Evolutionary conservation across 768 basidiomycete genomes (phyloP), one percentile per base, ranked within the genome.

Genomic region (Mycena albidolilacea): DNA sequence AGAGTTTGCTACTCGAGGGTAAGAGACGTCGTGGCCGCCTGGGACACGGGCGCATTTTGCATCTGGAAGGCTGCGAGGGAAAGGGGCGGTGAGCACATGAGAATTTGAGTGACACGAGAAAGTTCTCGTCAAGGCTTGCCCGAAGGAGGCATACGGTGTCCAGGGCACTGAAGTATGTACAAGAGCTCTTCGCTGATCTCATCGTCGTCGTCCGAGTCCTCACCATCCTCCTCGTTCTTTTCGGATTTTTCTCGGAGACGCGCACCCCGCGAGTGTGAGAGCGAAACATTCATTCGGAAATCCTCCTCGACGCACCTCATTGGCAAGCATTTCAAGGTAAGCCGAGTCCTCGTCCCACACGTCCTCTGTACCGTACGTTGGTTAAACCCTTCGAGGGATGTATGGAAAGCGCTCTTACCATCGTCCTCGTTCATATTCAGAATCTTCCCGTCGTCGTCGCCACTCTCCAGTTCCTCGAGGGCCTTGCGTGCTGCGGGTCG

Each of bases 311-410:
- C 82, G 57, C 79, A 93, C 94, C 88, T 96, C 93, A 76, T 90
- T 90, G 8, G 95, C 95, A 43, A 97, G 88, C 87, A 95, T 84
- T 80, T 97, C 95, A 55, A 96, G 86, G 79, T 96, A 97, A 8
- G 93, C 94, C 8, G 95, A 95, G 76, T 96, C 94, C 70, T 94
- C 92, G 77, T 97, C 95, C 91, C 93, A 96, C 17, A 96, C 94
- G 80, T 97, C 96, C 79, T 94, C 95, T 91, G 50, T 73, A 38
- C 8, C n/a, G 48, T 71, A 76, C 72, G 57, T 71, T 62, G 72
- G 62, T 69, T 23, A 41, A 41, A 67, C 68, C 43, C 30, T 30
- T 46, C 57, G 63, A 10, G 0, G 64, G 23, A 7, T 14, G 21
- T 17, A 63, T 39, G 38, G 66, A 58, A 44, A 55, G 57, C 46